phyloP scores from a whole-genome alignment of 73 alveolate genomes.

The Paramecium bursaria region DNA sequence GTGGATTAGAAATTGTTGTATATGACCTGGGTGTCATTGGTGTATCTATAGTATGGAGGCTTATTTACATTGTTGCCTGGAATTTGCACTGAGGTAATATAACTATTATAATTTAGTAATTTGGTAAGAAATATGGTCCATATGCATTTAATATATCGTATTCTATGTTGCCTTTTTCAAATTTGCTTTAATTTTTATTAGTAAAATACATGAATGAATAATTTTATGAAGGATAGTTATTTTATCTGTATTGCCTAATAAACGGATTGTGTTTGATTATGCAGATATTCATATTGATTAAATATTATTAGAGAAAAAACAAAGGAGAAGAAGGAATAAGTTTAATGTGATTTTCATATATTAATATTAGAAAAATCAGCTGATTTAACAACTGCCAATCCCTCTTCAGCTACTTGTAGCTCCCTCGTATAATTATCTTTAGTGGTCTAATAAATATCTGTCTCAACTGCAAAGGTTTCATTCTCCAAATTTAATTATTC shows the following conservation, averaged over 20 bases:
- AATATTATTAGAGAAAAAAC: too few species aligned
- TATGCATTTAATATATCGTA: constrained; percentile 39
- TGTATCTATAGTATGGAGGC: too few species aligned
- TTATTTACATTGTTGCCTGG: too few species aligned
- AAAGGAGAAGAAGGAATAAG: too few species aligned
- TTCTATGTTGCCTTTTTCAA: constrained; percentile 39
- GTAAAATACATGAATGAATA: too few species aligned
- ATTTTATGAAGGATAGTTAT: not conserved
- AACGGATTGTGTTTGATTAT: not conserved
- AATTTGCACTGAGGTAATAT: too few species aligned
- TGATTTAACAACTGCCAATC: constrained; percentile 40
- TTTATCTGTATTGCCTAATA: too few species aligned
- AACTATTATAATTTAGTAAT: not conserved
- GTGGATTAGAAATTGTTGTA: too few species aligned
- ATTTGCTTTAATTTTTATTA: not conserved
- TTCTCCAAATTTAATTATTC: constrained; percentile 26
- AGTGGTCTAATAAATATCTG: not conserved
- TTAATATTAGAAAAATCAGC: constrained; percentile 60
- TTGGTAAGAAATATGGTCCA: constrained; percentile 56
- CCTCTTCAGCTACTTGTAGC: constrained; percentile 44
- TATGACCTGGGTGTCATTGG: too few species aligned
- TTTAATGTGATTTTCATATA: too few species aligned
- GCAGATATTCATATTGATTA: too few species aligned
- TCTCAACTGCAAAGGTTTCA: constrained; percentile 53
- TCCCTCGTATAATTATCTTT: constrained; percentile 2